Base-by-base conservation (phyloP, 148 eudicot species). In the Rhododendron ferrugineum region DNA sequence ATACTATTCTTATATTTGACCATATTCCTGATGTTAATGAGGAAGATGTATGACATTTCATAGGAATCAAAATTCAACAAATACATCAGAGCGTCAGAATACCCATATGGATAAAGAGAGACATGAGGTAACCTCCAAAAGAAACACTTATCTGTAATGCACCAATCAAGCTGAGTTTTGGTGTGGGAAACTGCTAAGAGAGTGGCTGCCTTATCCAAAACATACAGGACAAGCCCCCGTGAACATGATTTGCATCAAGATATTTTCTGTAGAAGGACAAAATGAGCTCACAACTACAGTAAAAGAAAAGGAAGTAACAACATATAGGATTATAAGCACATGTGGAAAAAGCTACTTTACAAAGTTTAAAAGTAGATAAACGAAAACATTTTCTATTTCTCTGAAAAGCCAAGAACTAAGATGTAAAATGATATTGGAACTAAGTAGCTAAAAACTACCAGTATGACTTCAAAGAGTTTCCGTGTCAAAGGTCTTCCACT, bases 11-110 rank as follows among this genome's bases (percentile, higher is more conserved):
- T 82, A 28, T 56, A 66, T 66, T 49, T 70, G 77, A 68, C 56
- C 58, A 16, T 34, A 47, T 47, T 70, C 85, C 46, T 26, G 85
- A 83, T 47, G 68, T 80, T 52, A 80, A 28, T 46, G 77, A 16
- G 40, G 18, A 74, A 30, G 42, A 83, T 46, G 42, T 49, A 23
- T 68, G 78, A 83, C 62, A 83, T 47, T 70, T 83, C 85, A 83
- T 30, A 10, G 13, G 62, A 68, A 68, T 18, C 28, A 83, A 30
- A 70, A 36, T 70, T 47, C 56, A 70, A 46, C 32, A 70, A 18
- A 30, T 70, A 58, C 79, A 70, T 83, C 79, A 28, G 49, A 68
- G 47, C 60, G 3, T 50, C 22, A 49, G 82, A 49, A 79, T 26
- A 79, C 62, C 58, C 58, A 79, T 49, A 49, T 11, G 54, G 60